A percentile compares a stretch with the other conserved stretches of the same genome.
phyloP scores from a whole-genome alignment of 2,329 filamentous ascomycete genomes.

The Elsinoe perseae region DNA sequence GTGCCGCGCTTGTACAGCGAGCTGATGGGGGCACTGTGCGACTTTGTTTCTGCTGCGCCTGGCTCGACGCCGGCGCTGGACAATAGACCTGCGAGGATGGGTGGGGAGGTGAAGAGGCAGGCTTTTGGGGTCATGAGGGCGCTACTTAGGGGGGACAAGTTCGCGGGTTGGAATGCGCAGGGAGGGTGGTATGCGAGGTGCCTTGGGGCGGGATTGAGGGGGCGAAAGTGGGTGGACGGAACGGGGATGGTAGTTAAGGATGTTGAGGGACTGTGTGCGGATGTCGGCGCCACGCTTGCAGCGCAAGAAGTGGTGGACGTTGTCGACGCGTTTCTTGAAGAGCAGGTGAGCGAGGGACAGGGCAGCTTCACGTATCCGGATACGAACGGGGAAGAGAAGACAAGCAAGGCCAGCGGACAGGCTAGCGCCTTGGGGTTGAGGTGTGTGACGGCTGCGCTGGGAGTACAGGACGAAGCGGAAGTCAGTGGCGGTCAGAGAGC shows the following conservation, averaged over 20 bases:
- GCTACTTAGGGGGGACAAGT: slow-evolving; percentile 59
- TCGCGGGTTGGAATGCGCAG: slow-evolving; percentile 31
- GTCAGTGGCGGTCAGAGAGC: slow-evolving; percentile 4
- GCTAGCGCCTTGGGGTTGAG: slow-evolving; percentile 51
- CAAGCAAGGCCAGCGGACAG: slow-evolving; percentile 32
- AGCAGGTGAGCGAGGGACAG: slow-evolving; percentile 38
- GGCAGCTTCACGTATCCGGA: slow-evolving; percentile 33
- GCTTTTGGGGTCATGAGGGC: slow-evolving; percentile 66
- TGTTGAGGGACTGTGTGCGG: slow-evolving; percentile 64
- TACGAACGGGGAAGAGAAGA: neutral
- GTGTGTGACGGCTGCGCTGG: slow-evolving; percentile 39
- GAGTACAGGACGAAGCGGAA: slow-evolving; percentile 19
- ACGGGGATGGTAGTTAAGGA: slow-evolving; percentile 66
- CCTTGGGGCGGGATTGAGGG: slow-evolving; percentile 58
- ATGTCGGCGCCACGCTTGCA: slow-evolving; percentile 60
- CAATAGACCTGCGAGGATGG: neutral
- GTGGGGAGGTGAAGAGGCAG: slow-evolving; percentile 56
- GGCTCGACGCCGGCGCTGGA: slow-evolving; percentile 18
- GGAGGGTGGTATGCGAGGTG: slow-evolving; percentile 56
- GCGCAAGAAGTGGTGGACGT: slow-evolving; percentile 44
- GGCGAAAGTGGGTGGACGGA: slow-evolving; percentile 59
- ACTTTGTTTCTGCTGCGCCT: slow-evolving; percentile 54
- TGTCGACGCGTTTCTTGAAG: slow-evolving; percentile 36
- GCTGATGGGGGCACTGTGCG: slow-evolving; percentile 59
- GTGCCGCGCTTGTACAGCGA: slow-evolving; percentile 65